Evolutionary conservation across 352 stramenopile genomes (phyloP).

Genomic region (Globisporangium recalcitrans): DNA sequence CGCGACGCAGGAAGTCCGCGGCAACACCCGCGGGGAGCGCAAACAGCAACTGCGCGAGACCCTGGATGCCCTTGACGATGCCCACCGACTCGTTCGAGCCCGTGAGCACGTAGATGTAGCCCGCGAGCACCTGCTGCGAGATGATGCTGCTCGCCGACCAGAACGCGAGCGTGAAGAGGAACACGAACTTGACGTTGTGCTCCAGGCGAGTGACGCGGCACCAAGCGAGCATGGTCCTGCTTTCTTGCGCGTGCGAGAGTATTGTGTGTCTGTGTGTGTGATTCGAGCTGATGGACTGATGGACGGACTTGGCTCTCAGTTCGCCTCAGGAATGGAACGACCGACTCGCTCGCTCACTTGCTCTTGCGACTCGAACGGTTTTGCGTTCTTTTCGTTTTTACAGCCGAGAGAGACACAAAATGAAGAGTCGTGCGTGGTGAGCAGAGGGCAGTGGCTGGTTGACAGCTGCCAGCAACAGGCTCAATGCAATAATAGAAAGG

Average conservation of each 20-base stretch:
- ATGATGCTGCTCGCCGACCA: constrained; percentile 57
- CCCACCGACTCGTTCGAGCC: constrained; percentile 40
- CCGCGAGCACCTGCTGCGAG: constrained; percentile 47
- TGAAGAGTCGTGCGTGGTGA: neutral
- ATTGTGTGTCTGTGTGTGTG: neutral
- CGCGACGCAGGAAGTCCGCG: constrained; percentile 48
- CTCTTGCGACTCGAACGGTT: neutral
- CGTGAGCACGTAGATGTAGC: constrained; percentile 58
- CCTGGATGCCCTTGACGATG: constrained; percentile 41
- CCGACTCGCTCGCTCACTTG: neutral
- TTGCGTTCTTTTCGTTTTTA: neutral
- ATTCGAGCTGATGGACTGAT: neutral
- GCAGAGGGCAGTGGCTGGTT: neutral
- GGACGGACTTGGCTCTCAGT: neutral
- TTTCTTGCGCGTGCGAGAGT: neutral
- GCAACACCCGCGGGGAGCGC: constrained; percentile 49
- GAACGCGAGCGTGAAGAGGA: constrained; percentile 67
- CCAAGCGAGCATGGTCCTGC: neutral
- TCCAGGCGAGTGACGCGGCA: constrained; percentile 22
- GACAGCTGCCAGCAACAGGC: too few relatives aligned
- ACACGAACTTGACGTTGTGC: constrained; percentile 67
- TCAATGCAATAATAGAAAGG: too few relatives aligned
- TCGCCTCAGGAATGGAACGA: neutral
- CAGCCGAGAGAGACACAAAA: neutral
- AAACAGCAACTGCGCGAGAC: constrained; percentile 47